A percentile compares a stretch with the other conserved stretches of the same genome.
phyloP scores from a whole-genome alignment of 805 yeast species.

The Yamadazyma olivae region DNA sequence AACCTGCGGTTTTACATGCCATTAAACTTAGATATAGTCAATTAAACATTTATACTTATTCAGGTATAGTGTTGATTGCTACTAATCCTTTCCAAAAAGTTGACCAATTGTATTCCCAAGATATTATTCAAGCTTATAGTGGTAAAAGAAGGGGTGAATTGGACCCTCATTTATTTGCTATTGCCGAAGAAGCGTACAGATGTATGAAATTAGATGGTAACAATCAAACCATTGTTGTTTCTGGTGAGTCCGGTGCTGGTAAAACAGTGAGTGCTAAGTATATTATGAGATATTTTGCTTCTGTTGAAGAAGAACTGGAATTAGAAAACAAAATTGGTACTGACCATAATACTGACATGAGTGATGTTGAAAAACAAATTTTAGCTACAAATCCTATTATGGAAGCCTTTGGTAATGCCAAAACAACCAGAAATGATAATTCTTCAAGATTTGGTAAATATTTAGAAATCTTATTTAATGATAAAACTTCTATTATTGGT shows the following conservation, averaged over 20 bases:
- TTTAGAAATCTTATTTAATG: constrained; percentile 83
- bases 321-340: constrained; percentile 19
- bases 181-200: constrained; percentile 96
- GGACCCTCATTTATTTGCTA: constrained; percentile 96
- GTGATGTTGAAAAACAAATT: constrained; percentile 89
- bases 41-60: constrained; percentile 88
- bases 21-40: constrained; percentile 86
- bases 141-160: constrained; percentile 91
- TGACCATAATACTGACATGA: constrained; percentile 59
- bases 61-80: constrained; percentile 95
- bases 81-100: constrained; percentile 93
- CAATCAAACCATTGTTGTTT: constrained; percentile 94
- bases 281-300: constrained; percentile 96
- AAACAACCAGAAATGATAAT: constrained; percentile 94
- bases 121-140: constrained; percentile 91
- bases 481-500: constrained; percentile 77
- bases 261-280: constrained; percentile 96
- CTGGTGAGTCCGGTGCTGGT: constrained; percentile 99
- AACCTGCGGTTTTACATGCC: constrained; percentile 94
- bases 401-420: constrained; percentile 99
- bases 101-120: constrained; percentile 87
- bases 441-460: constrained; percentile 98
- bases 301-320: constrained; percentile 49
- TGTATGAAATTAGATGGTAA: constrained; percentile 83
- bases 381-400: constrained; percentile 95